Evolutionary conservation across 305 asterid genomes (phyloP), one percentile per base, ranked within the genome.

Genomic region (Nicotiana rustica): DNA sequence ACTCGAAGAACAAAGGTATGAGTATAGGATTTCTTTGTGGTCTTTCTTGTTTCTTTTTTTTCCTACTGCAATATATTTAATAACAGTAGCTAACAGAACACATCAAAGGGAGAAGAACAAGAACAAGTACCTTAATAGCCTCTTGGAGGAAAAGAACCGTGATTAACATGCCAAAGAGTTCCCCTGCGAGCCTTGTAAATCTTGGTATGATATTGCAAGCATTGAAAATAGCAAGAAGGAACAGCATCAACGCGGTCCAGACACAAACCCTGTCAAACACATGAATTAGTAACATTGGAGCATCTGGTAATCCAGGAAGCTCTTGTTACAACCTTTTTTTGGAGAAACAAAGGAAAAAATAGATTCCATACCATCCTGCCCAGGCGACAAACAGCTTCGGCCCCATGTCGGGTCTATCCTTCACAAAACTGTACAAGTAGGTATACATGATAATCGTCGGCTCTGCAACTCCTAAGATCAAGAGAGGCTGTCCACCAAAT

Each of bases 401-500:
- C 81, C 99, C 98, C 55, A 95, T 87, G 6, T 82, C 89, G 17
- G 88, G 86, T 79, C 94, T 87, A 59, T 69, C 86, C 87, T 83
- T 89, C 36, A 93, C 87, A 66, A 95, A 92, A 89, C 76, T 78
- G 88, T 91, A 93, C 83, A 95, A 87, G 84, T 95, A 95, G 60
- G 92, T 87, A 78, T 95, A 95, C 99, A 95, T 95, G 56, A 95
- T 93, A 81, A 95, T 94, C 31, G 99, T 95, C 1, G 98, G 99
- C 81, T 95, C 99, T 75, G 98, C 98, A 87, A 95, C 98, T 83
- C 98, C 98, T 82, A 95, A 85, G 68, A 95, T 92, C 91, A 95
- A 83, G 8, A 95, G 88, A 33, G 99, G 98, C 73, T 95, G 98
- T 78, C 99, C 99, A 38, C 99, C 98, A 1, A 93, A 88, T 68